Evolutionary conservation across 805 yeast species (phyloP).

Genomic region (Cyberlindnera samutprakarnensis): DNA sequence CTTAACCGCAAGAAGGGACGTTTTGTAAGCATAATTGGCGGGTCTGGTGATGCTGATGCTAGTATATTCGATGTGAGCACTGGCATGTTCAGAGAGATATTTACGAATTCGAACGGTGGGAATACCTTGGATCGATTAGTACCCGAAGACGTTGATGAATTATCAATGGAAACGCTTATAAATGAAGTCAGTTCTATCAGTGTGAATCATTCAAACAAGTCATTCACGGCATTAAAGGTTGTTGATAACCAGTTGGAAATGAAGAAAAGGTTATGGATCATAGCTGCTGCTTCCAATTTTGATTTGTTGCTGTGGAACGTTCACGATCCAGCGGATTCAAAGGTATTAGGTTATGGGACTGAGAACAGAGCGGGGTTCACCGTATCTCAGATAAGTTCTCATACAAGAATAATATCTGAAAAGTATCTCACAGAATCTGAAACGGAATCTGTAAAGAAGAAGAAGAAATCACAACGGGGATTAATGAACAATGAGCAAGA

Average conservation of each 20-base stretch:
- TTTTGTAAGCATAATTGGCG: slow-evolving; percentile 58
- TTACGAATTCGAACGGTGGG: slow-evolving; percentile 13
- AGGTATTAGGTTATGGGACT: slow-evolving; percentile 15
- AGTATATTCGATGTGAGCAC: slow-evolving; percentile 72
- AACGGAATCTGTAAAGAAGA: slow-evolving; percentile 3
- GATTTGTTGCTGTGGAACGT: slow-evolving; percentile 32
- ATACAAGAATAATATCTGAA: slow-evolving; percentile 35
- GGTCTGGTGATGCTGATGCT: slow-evolving; percentile 49
- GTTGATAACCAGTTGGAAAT: slow-evolving; percentile 15
- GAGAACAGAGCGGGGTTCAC: slow-evolving; percentile 12
- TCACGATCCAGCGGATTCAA: slow-evolving; percentile 23
- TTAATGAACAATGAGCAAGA: slow-evolving; percentile 37
- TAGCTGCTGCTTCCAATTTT: slow-evolving; percentile 12
- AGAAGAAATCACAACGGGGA: slow-evolving; percentile 22
- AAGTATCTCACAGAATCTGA: slow-evolving; percentile 13
- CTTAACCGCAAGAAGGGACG: slow-evolving; percentile 29
- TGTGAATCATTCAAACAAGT: slow-evolving; percentile 3
- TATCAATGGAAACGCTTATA: slow-evolving; percentile 1
- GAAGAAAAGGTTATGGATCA: slow-evolving; percentile 14
- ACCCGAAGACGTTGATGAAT: slow-evolving; percentile 11
- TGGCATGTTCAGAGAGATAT: slow-evolving; percentile 45
- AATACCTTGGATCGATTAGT: slow-evolving; percentile 14
- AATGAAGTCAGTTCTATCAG: neutral
- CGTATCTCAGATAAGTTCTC: slow-evolving; percentile 29
- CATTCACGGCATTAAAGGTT: slow-evolving; percentile 14